Conservation (phyloP, 352 stramenopile species). For the Thalassiosira ordinaria region DNA sequence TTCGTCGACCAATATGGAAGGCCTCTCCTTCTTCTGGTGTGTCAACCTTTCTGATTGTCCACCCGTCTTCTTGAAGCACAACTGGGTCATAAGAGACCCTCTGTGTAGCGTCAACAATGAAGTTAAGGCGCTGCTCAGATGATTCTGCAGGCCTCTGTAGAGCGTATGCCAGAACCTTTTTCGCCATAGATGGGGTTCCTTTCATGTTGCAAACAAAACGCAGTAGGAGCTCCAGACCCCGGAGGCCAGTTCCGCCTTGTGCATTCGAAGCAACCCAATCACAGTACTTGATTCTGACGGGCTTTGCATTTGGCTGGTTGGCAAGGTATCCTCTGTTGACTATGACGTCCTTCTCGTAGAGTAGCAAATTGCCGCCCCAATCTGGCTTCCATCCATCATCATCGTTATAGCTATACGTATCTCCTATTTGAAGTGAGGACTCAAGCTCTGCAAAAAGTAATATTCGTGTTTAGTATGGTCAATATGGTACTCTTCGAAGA, state of each 20-base stretch:
- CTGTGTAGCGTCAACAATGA: conserved; percentile 64
- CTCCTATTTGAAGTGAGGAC: conserved; percentile 61
- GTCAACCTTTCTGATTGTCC: conserved; percentile 71
- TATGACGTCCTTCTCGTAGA: conserved; percentile 73
- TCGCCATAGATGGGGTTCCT: conserved; percentile 67
- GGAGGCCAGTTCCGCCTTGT: conserved; percentile 41
- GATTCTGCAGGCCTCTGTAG: conserved; percentile 52
- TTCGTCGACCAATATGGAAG: conserved; percentile 70
- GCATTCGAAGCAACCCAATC: conserved; percentile 61
- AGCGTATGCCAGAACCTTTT: conserved; percentile 73
- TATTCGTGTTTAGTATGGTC: not conserved
- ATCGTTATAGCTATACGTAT: conserved; percentile 50
- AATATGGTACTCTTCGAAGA: not conserved
- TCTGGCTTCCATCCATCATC: conserved; percentile 77
- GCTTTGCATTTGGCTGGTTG: conserved; percentile 56
- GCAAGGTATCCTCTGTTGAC: conserved; percentile 55
- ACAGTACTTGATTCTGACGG: conserved; percentile 59
- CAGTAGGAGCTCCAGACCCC: conserved; percentile 65
- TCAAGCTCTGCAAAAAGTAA: conserved; percentile 64
- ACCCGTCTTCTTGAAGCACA: conserved; percentile 83
- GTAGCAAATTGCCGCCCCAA: conserved; percentile 80
- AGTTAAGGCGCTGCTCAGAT: conserved; percentile 46
- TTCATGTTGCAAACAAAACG: conserved; percentile 78
- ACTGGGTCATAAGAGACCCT: conserved; percentile 77
- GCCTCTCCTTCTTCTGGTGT: conserved; percentile 70